Conservation (phyloP, 1,284 basidiomycete genomes). For the Austropuccinia psidii region DNA sequence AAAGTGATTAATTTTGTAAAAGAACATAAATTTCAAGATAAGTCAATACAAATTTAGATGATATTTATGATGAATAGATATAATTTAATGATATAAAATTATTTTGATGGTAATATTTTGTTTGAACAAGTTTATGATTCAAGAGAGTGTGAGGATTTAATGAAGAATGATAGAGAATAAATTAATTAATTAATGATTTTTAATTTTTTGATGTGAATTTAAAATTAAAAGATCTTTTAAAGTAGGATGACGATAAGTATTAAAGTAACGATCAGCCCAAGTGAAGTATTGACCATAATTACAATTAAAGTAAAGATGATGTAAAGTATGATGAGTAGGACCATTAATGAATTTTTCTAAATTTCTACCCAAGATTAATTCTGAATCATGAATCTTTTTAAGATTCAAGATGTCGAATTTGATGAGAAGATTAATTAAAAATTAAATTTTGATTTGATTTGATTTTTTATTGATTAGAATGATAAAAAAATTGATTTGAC, state of each 20-base stretch:
- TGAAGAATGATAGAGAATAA: no score
- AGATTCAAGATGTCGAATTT: background rate
- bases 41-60: no score
- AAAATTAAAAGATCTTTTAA: background rate
- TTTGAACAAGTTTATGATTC: no score
- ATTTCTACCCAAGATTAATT: conserved; percentile 92
- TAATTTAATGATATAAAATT: no score
- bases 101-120: no score
- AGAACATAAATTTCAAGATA: no score
- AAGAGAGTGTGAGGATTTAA: no score
- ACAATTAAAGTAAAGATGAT: conserved; percentile 90
- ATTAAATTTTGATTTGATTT: background rate
- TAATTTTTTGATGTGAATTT: background rate
- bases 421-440: background rate
- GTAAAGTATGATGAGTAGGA: conserved; percentile 92
- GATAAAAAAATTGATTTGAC: conserved; percentile 36
- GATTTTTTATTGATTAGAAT: background rate
- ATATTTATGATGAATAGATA: no score
- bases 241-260: conserved; percentile 77
- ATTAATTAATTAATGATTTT: no score
- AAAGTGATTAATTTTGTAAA: no score
- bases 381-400: conserved; percentile 88
- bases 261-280: conserved; percentile 75
- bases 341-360: conserved; percentile 91
- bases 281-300: conserved; percentile 95